Percentiles rank a stretch among this genome's conserved stretches.
Evolutionary conservation across 2,329 filamentous ascomycete genomes (phyloP).

Genomic region (Dendryphion nanum): DNA sequence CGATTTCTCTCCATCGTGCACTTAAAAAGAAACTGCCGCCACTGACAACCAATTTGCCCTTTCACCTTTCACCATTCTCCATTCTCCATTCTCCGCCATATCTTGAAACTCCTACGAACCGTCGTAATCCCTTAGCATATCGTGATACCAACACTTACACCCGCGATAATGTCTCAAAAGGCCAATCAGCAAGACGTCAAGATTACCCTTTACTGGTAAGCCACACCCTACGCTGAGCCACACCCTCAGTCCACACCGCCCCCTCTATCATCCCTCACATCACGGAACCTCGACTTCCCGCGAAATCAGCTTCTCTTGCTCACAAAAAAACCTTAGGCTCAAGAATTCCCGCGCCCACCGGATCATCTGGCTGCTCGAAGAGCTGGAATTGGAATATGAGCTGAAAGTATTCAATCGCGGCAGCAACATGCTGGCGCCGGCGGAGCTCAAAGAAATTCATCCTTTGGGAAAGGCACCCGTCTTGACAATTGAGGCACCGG

Average conservation of each 20-base stretch:
- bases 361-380: conserved; percentile 82
- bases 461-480: conserved; percentile 85
- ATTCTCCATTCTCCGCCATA: too few relatives aligned
- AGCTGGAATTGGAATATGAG: conserved; percentile 75
- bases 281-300: conserved; percentile 6
- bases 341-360: conserved; percentile 79
- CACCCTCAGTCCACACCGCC: conserved; percentile 7
- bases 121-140: too few relatives aligned
- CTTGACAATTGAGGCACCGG: conserved; percentile 60
- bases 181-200: conserved; percentile 31
- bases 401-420: conserved; percentile 74
- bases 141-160: too few relatives aligned
- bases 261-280: neutral
- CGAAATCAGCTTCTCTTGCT: conserved; percentile 3
- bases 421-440: conserved; percentile 66
- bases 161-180: neutral
- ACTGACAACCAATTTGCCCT: too few relatives aligned
- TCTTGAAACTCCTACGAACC: too few relatives aligned
- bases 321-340: conserved; percentile 59
- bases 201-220: conserved; percentile 38
- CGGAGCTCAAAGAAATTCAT: conserved; percentile 74
- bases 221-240: conserved; percentile 7
- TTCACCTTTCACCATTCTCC: too few relatives aligned
- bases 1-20: too few relatives aligned
- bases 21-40: too few relatives aligned